phyloP scores from a whole-genome alignment of 169 alveolate species.

The Plasmodium vinckei region DNA sequence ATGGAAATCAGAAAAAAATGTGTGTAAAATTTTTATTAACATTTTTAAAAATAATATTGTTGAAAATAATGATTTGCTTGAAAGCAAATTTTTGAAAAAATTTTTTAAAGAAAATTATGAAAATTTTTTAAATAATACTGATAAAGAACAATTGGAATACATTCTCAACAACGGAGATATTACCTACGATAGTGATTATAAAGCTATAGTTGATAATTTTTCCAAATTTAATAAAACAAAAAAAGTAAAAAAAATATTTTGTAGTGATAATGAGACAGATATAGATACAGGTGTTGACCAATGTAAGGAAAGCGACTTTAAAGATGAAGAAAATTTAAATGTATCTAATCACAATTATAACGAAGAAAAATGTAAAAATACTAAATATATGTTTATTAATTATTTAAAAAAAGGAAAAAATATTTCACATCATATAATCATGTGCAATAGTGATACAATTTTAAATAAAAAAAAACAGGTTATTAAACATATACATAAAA shows the following conservation, averaged over 20 bases:
- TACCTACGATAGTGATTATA: background rate
- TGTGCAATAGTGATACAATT: background rate
- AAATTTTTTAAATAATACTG: background rate
- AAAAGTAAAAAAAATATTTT: background rate
- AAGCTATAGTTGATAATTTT: background rate
- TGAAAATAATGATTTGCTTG: background rate
- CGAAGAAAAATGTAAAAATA: background rate
- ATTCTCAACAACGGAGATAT: background rate
- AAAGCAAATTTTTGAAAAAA: slow-evolving; percentile 12
- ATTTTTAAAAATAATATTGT: slow-evolving; percentile 15
- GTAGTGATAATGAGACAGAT: too few species aligned
- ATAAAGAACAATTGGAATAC: background rate
- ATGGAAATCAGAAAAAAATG: slow-evolving; percentile 48
- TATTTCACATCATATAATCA: too few species aligned
- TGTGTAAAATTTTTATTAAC: slow-evolving; percentile 38
- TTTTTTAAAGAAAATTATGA: slow-evolving; percentile 29
- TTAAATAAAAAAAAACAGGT: background rate
- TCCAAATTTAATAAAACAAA: background rate
- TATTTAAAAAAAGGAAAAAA: background rate
- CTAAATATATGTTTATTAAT: background rate
- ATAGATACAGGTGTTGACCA: too few species aligned
- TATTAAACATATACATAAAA: background rate
- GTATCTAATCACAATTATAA: too few species aligned
- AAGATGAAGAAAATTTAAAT: too few species aligned
- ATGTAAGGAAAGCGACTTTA: too few species aligned